phyloP scores from a whole-genome alignment of 352 stramenopile genomes.

The Phytophthora hibernalis region DNA sequence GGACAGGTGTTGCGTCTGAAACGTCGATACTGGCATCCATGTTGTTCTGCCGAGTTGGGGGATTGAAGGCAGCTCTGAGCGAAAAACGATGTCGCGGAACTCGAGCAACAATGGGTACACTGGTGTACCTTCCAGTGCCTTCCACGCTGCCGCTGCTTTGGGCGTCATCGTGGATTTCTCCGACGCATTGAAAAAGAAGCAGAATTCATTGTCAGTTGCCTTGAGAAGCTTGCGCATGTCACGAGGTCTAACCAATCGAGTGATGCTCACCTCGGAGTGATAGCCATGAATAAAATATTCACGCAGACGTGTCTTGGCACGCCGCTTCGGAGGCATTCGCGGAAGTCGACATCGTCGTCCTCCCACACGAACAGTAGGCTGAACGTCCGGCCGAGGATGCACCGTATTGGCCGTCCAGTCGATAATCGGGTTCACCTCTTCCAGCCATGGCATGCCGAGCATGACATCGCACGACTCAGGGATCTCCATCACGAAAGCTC shows the following conservation, averaged over 20 bases:
- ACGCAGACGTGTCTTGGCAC: neutral
- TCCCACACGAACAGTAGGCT: neutral
- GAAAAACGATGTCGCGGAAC: no score
- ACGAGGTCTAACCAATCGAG: neutral
- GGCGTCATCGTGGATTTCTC: neutral
- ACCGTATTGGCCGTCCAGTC: constrained; percentile 5
- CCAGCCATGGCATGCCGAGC: constrained; percentile 19
- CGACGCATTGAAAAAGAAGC: neutral
- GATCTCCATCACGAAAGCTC: constrained; percentile 21
- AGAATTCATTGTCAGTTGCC: neutral
- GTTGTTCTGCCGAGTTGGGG: no score
- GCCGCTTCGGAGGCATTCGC: neutral
- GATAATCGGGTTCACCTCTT: constrained; percentile 12
- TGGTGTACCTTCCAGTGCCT: no score
- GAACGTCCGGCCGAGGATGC: constrained; percentile 1
- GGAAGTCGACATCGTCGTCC: neutral
- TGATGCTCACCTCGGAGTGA: no score
- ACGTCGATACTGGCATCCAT: no score
- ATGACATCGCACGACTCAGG: constrained; percentile 12
- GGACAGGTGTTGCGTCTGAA: constrained; percentile 1
- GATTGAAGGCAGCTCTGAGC: no score
- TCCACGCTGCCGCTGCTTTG: no score
- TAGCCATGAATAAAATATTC: neutral
- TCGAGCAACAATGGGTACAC: no score
- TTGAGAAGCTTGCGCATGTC: neutral